Evolutionary conservation across 176 grass and related monocot genomes (phyloP).

Genomic region (Ampelocalamus luodianensis): DNA sequence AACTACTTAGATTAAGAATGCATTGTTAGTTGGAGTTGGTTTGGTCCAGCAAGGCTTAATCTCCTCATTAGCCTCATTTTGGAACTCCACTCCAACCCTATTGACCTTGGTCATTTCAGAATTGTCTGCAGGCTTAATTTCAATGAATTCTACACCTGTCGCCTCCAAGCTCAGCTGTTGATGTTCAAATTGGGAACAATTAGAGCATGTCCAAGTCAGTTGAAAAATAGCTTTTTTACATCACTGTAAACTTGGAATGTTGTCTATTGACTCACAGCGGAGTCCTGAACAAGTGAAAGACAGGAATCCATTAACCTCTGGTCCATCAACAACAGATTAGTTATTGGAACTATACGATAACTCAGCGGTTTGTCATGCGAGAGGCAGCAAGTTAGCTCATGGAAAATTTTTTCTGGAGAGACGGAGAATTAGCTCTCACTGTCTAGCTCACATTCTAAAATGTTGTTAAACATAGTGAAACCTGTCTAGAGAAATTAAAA

Average conservation of each 20-base stretch:
- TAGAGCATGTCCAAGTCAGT: constrained; percentile 18
- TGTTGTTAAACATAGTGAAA: not conserved
- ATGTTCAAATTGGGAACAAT: constrained; percentile 11
- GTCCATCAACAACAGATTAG: not conserved
- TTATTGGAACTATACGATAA: not conserved
- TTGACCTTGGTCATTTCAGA: constrained; percentile 36
- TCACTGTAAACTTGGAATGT: not conserved
- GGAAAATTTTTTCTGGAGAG: not conserved
- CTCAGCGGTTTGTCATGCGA: not conserved
- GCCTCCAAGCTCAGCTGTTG: constrained; percentile 55
- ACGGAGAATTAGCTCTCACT: not conserved
- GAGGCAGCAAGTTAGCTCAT: not conserved
- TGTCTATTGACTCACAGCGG: not conserved
- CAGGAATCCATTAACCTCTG: not conserved
- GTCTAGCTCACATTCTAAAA: constrained; percentile 8
- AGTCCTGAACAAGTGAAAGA: not conserved
- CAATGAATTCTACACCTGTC: constrained; percentile 37
- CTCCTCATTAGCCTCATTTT: constrained; percentile 47
- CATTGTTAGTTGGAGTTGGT: constrained; percentile 60
- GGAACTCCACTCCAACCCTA: constrained; percentile 36
- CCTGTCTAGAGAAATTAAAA: constrained; percentile 31
- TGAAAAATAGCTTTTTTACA: not conserved
- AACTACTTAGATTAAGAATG: not conserved
- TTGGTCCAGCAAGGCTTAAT: constrained; percentile 78
- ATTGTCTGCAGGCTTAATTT: constrained; percentile 53